Evolutionary conservation across 176 grass and related monocot genomes (phyloP).

Genomic region (Bonia amplexicaulis): DNA sequence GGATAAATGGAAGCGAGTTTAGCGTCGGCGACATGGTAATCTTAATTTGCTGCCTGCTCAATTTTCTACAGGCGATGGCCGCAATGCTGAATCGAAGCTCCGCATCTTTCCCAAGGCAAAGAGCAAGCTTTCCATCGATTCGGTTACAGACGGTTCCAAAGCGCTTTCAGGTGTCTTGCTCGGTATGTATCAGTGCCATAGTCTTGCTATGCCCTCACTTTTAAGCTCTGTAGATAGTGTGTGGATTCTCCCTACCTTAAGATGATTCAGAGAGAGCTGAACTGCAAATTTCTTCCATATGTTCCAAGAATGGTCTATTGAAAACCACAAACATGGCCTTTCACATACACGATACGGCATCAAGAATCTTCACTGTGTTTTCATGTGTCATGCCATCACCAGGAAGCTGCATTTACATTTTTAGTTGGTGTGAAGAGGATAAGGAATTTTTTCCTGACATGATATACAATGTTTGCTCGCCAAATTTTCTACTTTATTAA

Average conservation of each 20-base stretch:
- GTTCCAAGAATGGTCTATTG: background rate
- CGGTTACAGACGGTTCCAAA: background rate
- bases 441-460: background rate
- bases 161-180: slow-evolving; percentile 32
- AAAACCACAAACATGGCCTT: background rate
- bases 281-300: background rate
- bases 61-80: slow-evolving; percentile 13
- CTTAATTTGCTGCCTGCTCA: background rate
- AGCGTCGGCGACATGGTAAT: too few relatives aligned
- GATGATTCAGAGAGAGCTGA: background rate
- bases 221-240: background rate
- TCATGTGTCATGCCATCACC: background rate
- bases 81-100: slow-evolving; percentile 7
- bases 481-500: background rate
- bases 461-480: background rate
- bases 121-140: slow-evolving; percentile 29
- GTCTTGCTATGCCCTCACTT: background rate
- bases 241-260: background rate
- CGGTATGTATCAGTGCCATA: slow-evolving; percentile 19
- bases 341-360: background rate
- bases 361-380: background rate
- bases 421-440: background rate
- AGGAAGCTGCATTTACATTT: background rate
- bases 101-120: slow-evolving; percentile 24
- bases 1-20: background rate